A percentile compares a stretch with the other conserved stretches of the same genome.
phyloP scores from a whole-genome alignment of 2,329 filamentous ascomycete genomes.

The Zasmidium angulare region DNA sequence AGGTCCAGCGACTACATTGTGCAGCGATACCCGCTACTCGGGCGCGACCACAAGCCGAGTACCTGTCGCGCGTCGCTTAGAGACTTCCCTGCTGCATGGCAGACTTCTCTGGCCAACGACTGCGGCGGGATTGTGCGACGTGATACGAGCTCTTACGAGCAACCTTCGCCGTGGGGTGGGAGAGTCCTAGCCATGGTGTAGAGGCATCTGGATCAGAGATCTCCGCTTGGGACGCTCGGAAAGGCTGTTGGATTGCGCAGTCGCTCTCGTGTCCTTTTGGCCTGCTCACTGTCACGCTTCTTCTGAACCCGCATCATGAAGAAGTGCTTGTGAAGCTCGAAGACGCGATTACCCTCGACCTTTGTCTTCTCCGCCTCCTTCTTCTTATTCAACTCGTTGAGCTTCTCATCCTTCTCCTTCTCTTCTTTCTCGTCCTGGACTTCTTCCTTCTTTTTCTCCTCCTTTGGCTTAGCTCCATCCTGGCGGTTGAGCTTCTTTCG shows the following conservation, averaged over 20 bases:
- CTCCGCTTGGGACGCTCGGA: slow-evolving; percentile 70
- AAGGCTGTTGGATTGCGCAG: slow-evolving; percentile 77
- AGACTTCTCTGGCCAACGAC: neutral
- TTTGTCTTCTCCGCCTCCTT: slow-evolving; percentile 64
- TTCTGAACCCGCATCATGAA: slow-evolving; percentile 81
- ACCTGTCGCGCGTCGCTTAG: neutral
- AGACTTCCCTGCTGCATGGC: neutral
- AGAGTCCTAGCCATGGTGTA: neutral
- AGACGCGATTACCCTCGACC: slow-evolving; percentile 71
- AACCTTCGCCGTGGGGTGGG: neutral
- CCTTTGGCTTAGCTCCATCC: slow-evolving; percentile 62
- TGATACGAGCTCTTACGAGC: neutral
- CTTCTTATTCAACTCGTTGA: slow-evolving; percentile 43
- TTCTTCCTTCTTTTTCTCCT: slow-evolving; percentile 74
- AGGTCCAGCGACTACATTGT: neutral
- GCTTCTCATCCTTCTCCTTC: slow-evolving; percentile 43
- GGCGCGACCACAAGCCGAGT: neutral
- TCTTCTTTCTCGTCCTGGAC: slow-evolving; percentile 52
- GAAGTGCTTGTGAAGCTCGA: slow-evolving; percentile 84
- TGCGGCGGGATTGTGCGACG: no score
- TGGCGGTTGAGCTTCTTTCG: slow-evolving; percentile 46
- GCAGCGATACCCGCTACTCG: neutral
- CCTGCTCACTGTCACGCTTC: slow-evolving; percentile 73
- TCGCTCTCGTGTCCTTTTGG: slow-evolving; percentile 78
- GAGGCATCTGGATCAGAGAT: neutral